phyloP scores from a whole-genome alignment of 1,284 basidiomycete genomes.

The Trametes versicolor region DNA sequence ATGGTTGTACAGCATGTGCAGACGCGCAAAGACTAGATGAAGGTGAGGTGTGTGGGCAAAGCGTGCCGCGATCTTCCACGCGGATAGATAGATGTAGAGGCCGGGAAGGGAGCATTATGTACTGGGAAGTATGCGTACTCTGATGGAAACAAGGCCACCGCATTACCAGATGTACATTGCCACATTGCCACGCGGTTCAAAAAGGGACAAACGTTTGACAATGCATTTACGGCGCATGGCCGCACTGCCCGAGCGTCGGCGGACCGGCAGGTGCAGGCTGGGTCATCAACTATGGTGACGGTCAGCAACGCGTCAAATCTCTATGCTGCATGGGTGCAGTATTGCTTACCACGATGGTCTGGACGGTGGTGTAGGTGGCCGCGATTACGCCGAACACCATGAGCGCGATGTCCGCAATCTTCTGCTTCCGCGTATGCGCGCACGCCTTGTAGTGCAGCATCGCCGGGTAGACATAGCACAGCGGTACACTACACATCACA shows the following conservation, averaged over 20 bases:
- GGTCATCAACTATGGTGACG: slow-evolving; percentile 48
- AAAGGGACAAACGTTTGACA: background rate
- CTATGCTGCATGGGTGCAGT: background rate
- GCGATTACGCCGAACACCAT: slow-evolving; percentile 87
- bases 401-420: slow-evolving; percentile 79
- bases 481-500: slow-evolving; percentile 72
- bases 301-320: background rate
- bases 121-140: slow-evolving; percentile 1
- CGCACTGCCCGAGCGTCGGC: slow-evolving; percentile 43
- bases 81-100: background rate
- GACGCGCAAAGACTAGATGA: background rate
- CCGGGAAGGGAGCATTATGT: background rate
- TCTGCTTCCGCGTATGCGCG: slow-evolving; percentile 78
- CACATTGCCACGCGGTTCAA: background rate
- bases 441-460: slow-evolving; percentile 94
- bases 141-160: background rate
- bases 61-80: background rate
- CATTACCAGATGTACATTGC: background rate
- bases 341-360: slow-evolving; percentile 75
- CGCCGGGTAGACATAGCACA: slow-evolving; percentile 95
- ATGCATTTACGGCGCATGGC: slow-evolving; percentile 69
- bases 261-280: slow-evolving; percentile 40
- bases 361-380: slow-evolving; percentile 85
- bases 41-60: background rate
- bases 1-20: slow-evolving; percentile 9